Percentiles rank a stretch among this genome's conserved stretches.
These are phyloP conservation scores for Leccinum insigne DNA, from an alignment of 1,284 basidiomycete species.

Conservation along the genomic window DNA sequence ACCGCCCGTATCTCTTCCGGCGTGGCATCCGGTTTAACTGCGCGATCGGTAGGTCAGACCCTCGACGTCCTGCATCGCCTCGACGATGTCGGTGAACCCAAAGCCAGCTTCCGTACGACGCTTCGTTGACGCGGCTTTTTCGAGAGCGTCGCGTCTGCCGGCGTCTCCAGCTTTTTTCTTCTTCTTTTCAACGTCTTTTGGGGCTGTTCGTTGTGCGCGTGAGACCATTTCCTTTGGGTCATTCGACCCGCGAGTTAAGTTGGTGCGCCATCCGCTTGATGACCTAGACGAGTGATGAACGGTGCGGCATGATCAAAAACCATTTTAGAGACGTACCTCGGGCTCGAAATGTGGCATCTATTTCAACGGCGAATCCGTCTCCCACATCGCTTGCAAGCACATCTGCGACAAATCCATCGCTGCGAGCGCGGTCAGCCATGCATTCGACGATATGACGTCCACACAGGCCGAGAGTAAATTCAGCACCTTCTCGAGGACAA, in stretches of 20 bases:
- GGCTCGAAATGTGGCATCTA: conserved; percentile 96
- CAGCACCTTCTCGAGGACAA: conserved; percentile 89
- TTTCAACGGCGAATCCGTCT: conserved; percentile 91
- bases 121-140: conserved; percentile 54
- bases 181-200: conserved; percentile 96
- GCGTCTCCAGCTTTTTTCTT: conserved; percentile 71
- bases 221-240: conserved; percentile 95
- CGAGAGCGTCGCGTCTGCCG: conserved; percentile 49
- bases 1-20: too few species aligned
- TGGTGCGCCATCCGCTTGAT: conserved; percentile 89
- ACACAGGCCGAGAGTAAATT: conserved; percentile 93
- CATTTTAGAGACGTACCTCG: conserved; percentile 48
- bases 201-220: conserved; percentile 78
- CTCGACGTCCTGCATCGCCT: too few species aligned
- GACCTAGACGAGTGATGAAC: conserved; percentile 45
- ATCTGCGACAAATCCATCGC: conserved; percentile 99
- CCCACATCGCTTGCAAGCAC: conserved; percentile 99
- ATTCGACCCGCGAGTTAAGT: conserved; percentile 94
- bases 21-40: too few species aligned
- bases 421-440: conserved; percentile 91
- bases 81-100: too few species aligned
- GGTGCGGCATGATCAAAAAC: neutral
- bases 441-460: conserved; percentile 94
- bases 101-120: conserved; percentile 41
- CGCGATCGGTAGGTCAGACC: too few species aligned